These are phyloP conservation scores for Eutrema yunnanense DNA, from an alignment of 345 rosid species.

Conservation along the genomic window DNA sequence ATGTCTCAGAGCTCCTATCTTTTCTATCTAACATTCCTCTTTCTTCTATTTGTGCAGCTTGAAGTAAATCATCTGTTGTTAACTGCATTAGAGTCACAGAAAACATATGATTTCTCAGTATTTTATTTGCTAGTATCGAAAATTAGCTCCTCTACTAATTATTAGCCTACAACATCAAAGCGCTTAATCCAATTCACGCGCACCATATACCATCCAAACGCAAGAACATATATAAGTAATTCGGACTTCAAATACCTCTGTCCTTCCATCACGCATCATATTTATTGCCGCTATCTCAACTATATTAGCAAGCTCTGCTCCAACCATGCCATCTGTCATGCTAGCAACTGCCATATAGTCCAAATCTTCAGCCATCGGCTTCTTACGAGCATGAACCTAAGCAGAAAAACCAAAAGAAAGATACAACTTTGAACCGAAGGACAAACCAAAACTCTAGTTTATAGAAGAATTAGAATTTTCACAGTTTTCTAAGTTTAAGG, in stretches of 20 bases:
- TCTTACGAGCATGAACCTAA: conserved; percentile 93
- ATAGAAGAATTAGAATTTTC: neutral
- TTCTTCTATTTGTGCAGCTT: conserved; percentile 97
- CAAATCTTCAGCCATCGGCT: conserved; percentile 93
- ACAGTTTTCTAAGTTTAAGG: neutral
- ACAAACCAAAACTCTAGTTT: neutral
- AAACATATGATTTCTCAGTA: neutral
- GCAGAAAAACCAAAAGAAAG: neutral
- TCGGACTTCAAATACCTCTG: conserved; percentile 45
- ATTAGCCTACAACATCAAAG: neutral
- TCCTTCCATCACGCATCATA: conserved; percentile 93
- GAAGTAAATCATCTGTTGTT: conserved; percentile 88
- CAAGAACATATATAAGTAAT: neutral
- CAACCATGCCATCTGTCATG: conserved; percentile 96
- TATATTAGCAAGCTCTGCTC: conserved; percentile 95
- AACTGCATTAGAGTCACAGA: conserved; percentile 46
- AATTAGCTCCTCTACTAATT: neutral
- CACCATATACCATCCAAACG: neutral
- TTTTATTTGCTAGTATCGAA: neutral
- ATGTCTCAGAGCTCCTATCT: conserved; percentile 68
- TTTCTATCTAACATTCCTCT: conserved; percentile 87
- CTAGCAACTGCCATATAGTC: conserved; percentile 91
- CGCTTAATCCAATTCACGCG: neutral
- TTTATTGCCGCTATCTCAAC: conserved; percentile 86
- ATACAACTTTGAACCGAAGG: neutral